Evolutionary conservation across 441 rosid species (phyloP), one percentile per base, ranked within the genome.

Genomic region (Syzygium syzygioides): DNA sequence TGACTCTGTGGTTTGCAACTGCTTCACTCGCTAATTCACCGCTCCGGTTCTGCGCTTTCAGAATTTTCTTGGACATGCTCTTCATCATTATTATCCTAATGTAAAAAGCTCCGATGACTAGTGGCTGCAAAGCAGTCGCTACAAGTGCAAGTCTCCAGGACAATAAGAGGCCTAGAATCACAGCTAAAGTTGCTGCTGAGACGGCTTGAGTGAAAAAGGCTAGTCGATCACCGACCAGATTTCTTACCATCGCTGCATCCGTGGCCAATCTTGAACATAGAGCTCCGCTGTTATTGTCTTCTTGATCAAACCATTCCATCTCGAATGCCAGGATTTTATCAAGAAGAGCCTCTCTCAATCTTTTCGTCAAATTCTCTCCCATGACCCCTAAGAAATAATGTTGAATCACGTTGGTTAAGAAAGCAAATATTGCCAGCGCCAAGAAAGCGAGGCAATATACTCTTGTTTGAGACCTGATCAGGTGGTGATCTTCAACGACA

Each of bases 221-320:
- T 55, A 90, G 53, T 4, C 79, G 86, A 50, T 85, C 88, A 13
- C 32, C 62, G 23, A 86, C 64, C n/a, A 88, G 80, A 56, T 71
- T 26, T 55, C 86, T 79, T 32, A 85, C 90, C 89, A 62, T 68
- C 53, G n/a, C 80, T 15, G 89, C 90, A 23, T 92, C 90, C 26
- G 59, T 89, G 53, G 88, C 91, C n/a, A 92, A 87, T 64, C 90
- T 85, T 52, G 91, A 87, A 32, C 88, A 89, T 8, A 86, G 25
- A 19, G 90, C 89, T 17, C 88, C 90, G 17, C 88, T 88, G 17
- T 53, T 86, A 54, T 92, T 92, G 50, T 87, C 54, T 41, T 91
- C 91, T 84, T 85, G 87, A 87, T 92, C 92, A 37, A 89, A 92
- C 90, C 92, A 91, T 20, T 87, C 90, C 6, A 90, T 50, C 89